A percentile compares a stretch with the other conserved stretches of the same genome.
phyloP scores from a whole-genome alignment of 768 basidiomycete genomes.

The Leccinellum albellum region DNA sequence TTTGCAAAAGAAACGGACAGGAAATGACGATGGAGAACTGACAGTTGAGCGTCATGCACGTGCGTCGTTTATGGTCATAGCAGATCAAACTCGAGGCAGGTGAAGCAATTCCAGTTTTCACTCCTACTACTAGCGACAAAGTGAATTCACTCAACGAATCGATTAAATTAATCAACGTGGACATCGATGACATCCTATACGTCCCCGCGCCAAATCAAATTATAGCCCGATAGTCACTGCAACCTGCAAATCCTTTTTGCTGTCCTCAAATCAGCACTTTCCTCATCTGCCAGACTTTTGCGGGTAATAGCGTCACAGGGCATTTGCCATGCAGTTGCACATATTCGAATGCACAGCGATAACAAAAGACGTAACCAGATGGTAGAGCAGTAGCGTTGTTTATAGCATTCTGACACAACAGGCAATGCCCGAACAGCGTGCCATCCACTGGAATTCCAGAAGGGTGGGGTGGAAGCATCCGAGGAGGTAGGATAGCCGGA shows the following conservation, averaged over 20 bases:
- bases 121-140: not conserved
- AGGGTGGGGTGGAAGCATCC: constrained; percentile 70
- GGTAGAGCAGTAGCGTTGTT: constrained; percentile 88
- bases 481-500: constrained; percentile 73
- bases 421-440: constrained; percentile 75
- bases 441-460: constrained; percentile 62
- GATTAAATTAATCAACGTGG: constrained; percentile 4
- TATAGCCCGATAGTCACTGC: constrained; percentile 1
- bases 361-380: constrained; percentile 94
- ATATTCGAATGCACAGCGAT: constrained; percentile 83
- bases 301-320: constrained; percentile 80
- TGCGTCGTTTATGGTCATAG: constrained; percentile 13
- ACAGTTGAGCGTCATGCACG: constrained; percentile 17
- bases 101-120: not conserved
- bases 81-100: not conserved
- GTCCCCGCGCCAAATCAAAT: constrained; percentile 7
- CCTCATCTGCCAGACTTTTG: constrained; percentile 76
- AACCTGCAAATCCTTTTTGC: not conserved
- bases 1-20: constrained; percentile 12
- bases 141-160: not conserved
- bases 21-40: constrained; percentile 9
- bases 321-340: constrained; percentile 76
- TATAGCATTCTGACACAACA: constrained; percentile 67
- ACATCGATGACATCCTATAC: constrained; percentile 6
- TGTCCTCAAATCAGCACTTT: constrained; percentile 72